phyloP scores from a whole-genome alignment of 2,329 filamentous ascomycete genomes.

The Fusarium phyllophilum region DNA sequence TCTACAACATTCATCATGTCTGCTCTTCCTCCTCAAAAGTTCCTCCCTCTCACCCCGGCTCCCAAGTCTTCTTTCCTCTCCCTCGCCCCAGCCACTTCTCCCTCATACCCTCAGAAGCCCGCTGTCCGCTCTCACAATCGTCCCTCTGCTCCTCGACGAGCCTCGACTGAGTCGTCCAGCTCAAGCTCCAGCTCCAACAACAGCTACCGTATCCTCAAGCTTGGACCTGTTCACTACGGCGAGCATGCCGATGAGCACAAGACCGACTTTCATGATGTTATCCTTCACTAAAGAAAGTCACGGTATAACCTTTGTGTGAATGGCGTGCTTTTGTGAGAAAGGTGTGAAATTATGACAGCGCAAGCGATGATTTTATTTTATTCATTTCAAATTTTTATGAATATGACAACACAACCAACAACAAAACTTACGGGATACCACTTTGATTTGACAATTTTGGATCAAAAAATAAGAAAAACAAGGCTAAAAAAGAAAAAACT shows the following conservation, averaged over 20 bases:
- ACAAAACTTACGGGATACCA: conserved; percentile 4
- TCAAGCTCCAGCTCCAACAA: conserved; percentile 48
- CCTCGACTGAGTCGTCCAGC: conserved; percentile 54
- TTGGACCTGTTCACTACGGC: conserved; percentile 72
- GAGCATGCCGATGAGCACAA: conserved; percentile 67
- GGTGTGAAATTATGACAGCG: conserved; percentile 12
- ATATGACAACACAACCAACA: background rate
- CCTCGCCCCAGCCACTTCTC: conserved; percentile 67
- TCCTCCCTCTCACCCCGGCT: conserved; percentile 41
- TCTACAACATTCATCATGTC: conserved; percentile 36
- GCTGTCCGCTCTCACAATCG: conserved; percentile 44
- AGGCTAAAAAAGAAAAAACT: background rate
- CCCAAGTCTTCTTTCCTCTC: conserved; percentile 59
- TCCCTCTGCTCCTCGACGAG: conserved; percentile 55
- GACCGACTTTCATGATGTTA: conserved; percentile 64
- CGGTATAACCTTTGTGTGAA: background rate
- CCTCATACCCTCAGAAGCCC: conserved; percentile 62
- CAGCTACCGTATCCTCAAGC: conserved; percentile 67
- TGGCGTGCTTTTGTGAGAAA: conserved; percentile 9
- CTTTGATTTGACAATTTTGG: background rate
- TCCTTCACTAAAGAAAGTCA: conserved; percentile 50
- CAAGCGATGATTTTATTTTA: conserved; percentile 24
- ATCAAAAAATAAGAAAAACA: background rate
- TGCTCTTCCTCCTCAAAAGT: conserved; percentile 41
- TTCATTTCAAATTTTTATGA: background rate